These are phyloP conservation scores for grape (Vitis vinifera) DNA, from an alignment of 164 flowering plant genomes.

Conservation along the genomic window ASM3070453v1 NC_081809.1:2699501-2700000, in stretches of 20 bases:
- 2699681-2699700: constrained; percentile 69
- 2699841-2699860: too few species aligned
- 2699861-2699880: too few species aligned
- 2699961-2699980: constrained; percentile 81
- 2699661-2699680: neutral
- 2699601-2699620: neutral
- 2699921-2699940: constrained; percentile 85
- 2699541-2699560: constrained; percentile 56
- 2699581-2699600: constrained; percentile 32
- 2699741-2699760: constrained; percentile 87
- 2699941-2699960: constrained; percentile 79
- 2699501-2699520: constrained; percentile 68
- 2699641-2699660: too few species aligned
- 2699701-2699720: constrained; percentile 74
- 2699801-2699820: constrained; percentile 80
- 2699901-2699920: constrained; percentile 31
- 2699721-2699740: constrained; percentile 56
- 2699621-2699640: too few species aligned
- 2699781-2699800: constrained; percentile 59
- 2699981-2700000: constrained; percentile 70
- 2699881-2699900: too few species aligned
- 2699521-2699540: constrained; percentile 82
- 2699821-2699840: constrained; percentile 58
- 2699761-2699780: constrained; percentile 71
- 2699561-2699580: constrained; percentile 88